Conservation (phyloP, 768 basidiomycete species). For the Russula compacta region DNA sequence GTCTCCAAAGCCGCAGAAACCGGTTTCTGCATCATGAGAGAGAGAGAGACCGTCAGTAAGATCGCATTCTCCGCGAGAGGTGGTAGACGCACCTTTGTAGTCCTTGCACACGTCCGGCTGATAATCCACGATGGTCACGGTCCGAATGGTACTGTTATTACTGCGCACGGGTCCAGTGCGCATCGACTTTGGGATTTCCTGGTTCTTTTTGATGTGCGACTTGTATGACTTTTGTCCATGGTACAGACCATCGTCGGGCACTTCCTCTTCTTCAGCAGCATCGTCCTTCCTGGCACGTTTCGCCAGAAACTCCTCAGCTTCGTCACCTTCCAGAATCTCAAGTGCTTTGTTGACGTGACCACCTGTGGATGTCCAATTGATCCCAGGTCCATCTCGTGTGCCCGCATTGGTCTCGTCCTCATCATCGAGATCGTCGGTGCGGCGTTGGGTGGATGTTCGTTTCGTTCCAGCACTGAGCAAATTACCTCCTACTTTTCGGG, state of each 20-base stretch:
- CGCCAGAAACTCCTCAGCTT: conserved; percentile 65
- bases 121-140: conserved; percentile 93
- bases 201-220: conserved; percentile 69
- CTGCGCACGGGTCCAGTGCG: conserved; percentile 71
- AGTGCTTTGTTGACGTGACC: conserved; percentile 66
- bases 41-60: not conserved
- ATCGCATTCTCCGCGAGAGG: not conserved
- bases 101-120: conserved; percentile 99
- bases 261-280: conserved; percentile 48
- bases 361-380: conserved; percentile 69
- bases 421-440: conserved; percentile 43
- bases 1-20: conserved; percentile 98
- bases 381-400: conserved; percentile 43
- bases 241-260: conserved; percentile 79
- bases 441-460: conserved; percentile 43
- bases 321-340: conserved; percentile 77
- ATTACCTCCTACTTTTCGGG: conserved; percentile 55
- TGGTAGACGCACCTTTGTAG: conserved; percentile 75
- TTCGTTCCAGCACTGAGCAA: conserved; percentile 75
- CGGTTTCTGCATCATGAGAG: conserved; percentile 61
- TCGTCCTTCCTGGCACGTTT: conserved; percentile 53
- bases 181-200: conserved; percentile 84
- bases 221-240: conserved; percentile 77
- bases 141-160: conserved; percentile 71
- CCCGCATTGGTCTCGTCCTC: conserved; percentile 48